These are phyloP conservation scores for Tolypocladium nubicola DNA, from an alignment of 2,329 filamentous ascomycete species.

Conservation along the genomic window DNA sequence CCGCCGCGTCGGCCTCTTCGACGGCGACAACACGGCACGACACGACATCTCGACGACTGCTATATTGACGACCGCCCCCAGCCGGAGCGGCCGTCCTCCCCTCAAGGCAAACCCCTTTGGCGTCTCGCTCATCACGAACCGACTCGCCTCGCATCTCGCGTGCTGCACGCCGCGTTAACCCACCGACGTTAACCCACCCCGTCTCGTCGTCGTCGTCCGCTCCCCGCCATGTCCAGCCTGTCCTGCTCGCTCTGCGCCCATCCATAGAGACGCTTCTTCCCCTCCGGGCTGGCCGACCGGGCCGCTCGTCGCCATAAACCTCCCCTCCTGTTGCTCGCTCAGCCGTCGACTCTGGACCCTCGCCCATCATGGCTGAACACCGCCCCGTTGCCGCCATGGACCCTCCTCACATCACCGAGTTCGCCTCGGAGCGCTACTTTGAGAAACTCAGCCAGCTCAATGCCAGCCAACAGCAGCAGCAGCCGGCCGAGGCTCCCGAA, in stretches of 20 bases:
- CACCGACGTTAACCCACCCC: not conserved
- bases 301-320: conserved; percentile 8
- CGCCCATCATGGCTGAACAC: conserved; percentile 21
- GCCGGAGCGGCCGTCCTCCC: not conserved
- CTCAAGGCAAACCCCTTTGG: no score
- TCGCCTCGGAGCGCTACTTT: conserved; percentile 55
- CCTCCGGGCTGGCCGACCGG: conserved; percentile 16
- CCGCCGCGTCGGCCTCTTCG: not conserved
- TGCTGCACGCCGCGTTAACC: not conserved
- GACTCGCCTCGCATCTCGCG: conserved; percentile 1
- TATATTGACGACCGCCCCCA: not conserved
- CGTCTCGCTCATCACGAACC: not conserved
- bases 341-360: conserved; percentile 1
- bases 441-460: conserved; percentile 48
- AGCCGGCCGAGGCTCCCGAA: conserved; percentile 11
- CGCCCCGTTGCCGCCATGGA: conserved; percentile 38
- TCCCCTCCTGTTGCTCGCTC: conserved; percentile 11
- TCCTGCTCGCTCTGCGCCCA: conserved; percentile 6
- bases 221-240: conserved; percentile 2
- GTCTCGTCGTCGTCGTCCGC: not conserved
- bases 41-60: not conserved
- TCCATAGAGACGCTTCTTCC: conserved; percentile 21
- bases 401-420: conserved; percentile 53
- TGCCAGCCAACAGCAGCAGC: conserved; percentile 31
- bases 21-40: not conserved